Percentiles rank a stretch among this genome's conserved stretches.
phyloP scores from a whole-genome alignment of 495 filamentous ascomycete species.

The Tuber melanosporum region DNA sequence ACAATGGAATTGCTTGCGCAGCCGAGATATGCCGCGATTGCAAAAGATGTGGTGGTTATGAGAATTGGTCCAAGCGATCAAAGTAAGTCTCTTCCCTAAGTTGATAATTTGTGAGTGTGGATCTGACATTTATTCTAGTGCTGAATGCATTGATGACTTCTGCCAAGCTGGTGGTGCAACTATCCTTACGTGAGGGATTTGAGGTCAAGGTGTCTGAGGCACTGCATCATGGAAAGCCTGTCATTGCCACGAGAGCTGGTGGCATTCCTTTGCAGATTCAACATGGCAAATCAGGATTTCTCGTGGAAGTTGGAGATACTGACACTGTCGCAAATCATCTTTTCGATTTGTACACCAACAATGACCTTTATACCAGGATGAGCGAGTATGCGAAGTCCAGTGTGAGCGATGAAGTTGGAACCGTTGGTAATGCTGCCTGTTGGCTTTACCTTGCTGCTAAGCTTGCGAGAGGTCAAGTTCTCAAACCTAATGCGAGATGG shows the following conservation, averaged over 20 bases:
- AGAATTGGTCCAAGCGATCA: conserved; percentile 74
- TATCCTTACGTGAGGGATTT: conserved; percentile 79
- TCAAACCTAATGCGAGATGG: conserved; percentile 56
- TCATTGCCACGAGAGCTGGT: conserved; percentile 71
- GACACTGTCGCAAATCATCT: conserved; percentile 66
- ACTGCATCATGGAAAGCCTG: conserved; percentile 73
- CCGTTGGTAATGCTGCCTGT: conserved; percentile 68
- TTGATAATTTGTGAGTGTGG: background rate
- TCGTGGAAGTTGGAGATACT: conserved; percentile 67
- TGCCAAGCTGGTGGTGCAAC: conserved; percentile 66
- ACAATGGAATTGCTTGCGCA: conserved; percentile 61
- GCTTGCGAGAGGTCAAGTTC: conserved; percentile 49
- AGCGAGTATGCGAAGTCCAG: conserved; percentile 56
- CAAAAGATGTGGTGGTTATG: conserved; percentile 64
- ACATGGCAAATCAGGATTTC: conserved; percentile 65
- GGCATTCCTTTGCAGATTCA: conserved; percentile 78
- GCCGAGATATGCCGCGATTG: conserved; percentile 48
- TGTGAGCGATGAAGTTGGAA: conserved; percentile 77
- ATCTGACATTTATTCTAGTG: conserved; percentile 40
- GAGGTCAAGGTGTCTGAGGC: conserved; percentile 88
- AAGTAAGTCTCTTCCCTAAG: conserved; percentile 11
- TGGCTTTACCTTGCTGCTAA: conserved; percentile 73
- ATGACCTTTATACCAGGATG: conserved; percentile 60
- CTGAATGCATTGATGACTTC: conserved; percentile 74
- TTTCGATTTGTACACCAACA: conserved; percentile 61